Conservation (phyloP, 495 filamentous ascomycete genomes). For the Astrocystis sublimbata region DNA sequence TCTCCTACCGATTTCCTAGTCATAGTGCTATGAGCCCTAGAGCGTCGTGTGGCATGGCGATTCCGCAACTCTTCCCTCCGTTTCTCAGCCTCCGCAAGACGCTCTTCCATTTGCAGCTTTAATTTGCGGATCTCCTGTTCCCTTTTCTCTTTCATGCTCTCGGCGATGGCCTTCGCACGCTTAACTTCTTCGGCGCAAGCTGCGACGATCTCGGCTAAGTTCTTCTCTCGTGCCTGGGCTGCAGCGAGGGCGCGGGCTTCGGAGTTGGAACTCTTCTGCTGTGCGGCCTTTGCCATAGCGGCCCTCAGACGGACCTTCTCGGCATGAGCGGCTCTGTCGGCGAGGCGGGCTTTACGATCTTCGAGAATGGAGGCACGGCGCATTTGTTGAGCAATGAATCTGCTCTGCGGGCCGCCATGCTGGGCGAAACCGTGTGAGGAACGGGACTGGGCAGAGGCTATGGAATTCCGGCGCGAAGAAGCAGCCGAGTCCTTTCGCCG, state of each 20-base stretch:
- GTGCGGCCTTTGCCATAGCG: slow-evolving; percentile 78
- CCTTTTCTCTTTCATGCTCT: slow-evolving; percentile 87
- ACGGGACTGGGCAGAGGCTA: slow-evolving; percentile 79
- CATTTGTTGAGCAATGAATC: slow-evolving; percentile 84
- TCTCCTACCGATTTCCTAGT: slow-evolving; percentile 47
- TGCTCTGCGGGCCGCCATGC: slow-evolving; percentile 67
- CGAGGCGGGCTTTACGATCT: slow-evolving; percentile 86
- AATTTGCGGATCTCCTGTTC: slow-evolving; percentile 80
- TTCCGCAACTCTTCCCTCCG: slow-evolving; percentile 60
- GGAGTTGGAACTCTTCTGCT: slow-evolving; percentile 58
- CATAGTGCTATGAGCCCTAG: slow-evolving; percentile 64
- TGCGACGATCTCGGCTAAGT: slow-evolving; percentile 89
- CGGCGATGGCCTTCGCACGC: slow-evolving; percentile 88
- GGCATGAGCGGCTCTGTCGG: slow-evolving; percentile 90
- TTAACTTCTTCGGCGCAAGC: slow-evolving; percentile 94
- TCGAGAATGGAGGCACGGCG: slow-evolving; percentile 91
- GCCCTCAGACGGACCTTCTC: slow-evolving; percentile 94
- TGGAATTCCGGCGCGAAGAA: slow-evolving; percentile 85
- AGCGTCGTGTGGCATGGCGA: slow-evolving; percentile 60
- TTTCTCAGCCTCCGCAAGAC: slow-evolving; percentile 83
- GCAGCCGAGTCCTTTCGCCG: slow-evolving; percentile 80
- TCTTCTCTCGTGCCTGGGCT: slow-evolving; percentile 84
- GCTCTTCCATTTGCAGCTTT: slow-evolving; percentile 78
- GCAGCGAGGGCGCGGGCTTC: slow-evolving; percentile 90
- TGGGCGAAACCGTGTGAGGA: slow-evolving; percentile 62